phyloP scores from a whole-genome alignment of 768 basidiomycete species.

The Suillus fuscotomentosus region DNA sequence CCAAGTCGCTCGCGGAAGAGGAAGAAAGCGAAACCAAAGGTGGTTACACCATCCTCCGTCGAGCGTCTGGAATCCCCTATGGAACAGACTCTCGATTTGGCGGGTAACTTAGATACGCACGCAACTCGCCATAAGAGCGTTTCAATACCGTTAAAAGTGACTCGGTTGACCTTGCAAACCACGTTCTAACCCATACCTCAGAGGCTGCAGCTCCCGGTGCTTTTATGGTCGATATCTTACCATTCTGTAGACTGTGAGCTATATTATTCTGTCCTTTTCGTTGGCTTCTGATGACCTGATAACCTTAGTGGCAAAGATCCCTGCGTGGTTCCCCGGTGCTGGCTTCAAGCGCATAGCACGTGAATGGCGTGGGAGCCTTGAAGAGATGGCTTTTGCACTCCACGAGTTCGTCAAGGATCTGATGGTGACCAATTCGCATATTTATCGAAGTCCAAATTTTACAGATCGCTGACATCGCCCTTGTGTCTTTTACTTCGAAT shows the following conservation, averaged over 20 bases:
- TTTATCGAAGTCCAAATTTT: not conserved
- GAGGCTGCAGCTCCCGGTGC: slow-evolving; percentile 46
- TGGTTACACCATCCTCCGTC: not conserved
- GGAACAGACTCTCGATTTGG: not conserved
- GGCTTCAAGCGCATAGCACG: not conserved
- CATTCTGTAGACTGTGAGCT: slow-evolving; percentile 35
- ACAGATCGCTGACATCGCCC: not conserved
- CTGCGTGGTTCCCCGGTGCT: not conserved
- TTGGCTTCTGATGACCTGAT: too few species aligned
- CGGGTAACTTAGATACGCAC: not conserved
- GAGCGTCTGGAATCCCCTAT: too few species aligned
- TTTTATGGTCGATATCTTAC: slow-evolving; percentile 51
- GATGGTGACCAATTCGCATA: not conserved
- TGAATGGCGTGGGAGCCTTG: not conserved
- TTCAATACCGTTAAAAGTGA: too few species aligned
- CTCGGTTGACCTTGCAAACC: slow-evolving; percentile 45
- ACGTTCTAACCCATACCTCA: slow-evolving; percentile 49
- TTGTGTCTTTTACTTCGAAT: not conserved
- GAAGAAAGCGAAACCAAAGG: not conserved
- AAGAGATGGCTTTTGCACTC: not conserved
- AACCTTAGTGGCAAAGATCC: not conserved
- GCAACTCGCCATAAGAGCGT: too few species aligned
- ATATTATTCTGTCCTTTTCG: too few species aligned
- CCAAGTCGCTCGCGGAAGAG: too few species aligned
- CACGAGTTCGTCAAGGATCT: not conserved